Base-by-base conservation (phyloP, 2,329 filamentous ascomycete genomes). In the Raffaelea albimanens region DNA sequence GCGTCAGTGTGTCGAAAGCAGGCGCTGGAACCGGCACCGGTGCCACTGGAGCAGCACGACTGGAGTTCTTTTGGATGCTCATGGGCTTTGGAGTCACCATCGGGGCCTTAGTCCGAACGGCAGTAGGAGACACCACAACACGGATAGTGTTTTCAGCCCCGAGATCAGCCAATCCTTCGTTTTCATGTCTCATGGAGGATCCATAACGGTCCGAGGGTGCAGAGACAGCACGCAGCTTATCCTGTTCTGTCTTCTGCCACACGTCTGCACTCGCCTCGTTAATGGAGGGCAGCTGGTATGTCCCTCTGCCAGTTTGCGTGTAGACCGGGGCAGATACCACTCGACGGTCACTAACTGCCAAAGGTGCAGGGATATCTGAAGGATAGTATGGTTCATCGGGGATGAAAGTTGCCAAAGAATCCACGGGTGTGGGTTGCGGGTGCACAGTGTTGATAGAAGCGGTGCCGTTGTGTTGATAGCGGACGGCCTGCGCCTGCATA, bases 281-380 rank as follows among this genome's bases (percentile, higher is more conserved):
- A 38, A 79, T 77, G 1, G 72, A 68, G 3, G 75, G 72, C 21
- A 78, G 56, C 5, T 64, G 48, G 2, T 16, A 57, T 5, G 63
- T 52, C 56, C 67, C 56, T 55, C 67, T 50, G 21, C 60, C 63
- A 13, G 60, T 61, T 20, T 70, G 65, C 7, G 63, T 63, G 43
- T 73, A 70, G 2, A 65, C 67, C 0, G 76, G 76, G 3, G 74
- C 75, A 11, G 76, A 79, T 4, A 71, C 67, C 25, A 66, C 60
- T 19, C 76, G 69, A 7, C 72, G 67, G 18, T 75, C 69, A 3
- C 55, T 47, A 10, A 42, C 16, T 4, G 34, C 38, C 13, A 40
- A 34, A 38, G 25, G 34, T 3, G 46, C 23, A 5, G 31, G 23
- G 4, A 43, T 5, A 11, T 29, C 25, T 29, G 25, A 29, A 29